Percentiles rank a stretch among this genome's conserved stretches.
Conservation (phyloP, 164 flowering plant species). For the Chimonanthus praecox region DNA sequence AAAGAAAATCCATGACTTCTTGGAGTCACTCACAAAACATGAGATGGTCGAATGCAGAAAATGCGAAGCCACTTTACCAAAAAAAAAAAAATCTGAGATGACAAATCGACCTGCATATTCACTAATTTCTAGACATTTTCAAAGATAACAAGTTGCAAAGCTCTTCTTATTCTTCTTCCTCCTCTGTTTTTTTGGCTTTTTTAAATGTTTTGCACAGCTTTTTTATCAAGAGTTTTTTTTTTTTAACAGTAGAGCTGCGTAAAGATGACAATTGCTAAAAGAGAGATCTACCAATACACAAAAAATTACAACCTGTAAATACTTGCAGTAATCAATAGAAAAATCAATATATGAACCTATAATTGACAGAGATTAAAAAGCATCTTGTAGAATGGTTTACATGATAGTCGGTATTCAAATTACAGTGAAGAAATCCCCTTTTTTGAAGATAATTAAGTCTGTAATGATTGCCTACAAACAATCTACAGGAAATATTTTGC, state of each 20-base stretch:
- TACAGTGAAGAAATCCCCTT: not conserved
- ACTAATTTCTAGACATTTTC: too few species aligned
- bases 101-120: too few species aligned
- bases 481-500: not conserved
- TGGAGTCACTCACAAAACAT: not conserved
- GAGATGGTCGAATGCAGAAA: not conserved
- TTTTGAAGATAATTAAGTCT: too few species aligned
- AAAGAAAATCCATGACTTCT: not conserved
- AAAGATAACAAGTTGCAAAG: too few species aligned
- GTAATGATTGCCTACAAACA: not conserved
- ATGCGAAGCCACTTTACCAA: too few species aligned
- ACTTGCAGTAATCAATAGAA: not conserved
- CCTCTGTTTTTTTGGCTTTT: too few species aligned
- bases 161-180: too few species aligned
- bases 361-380: not conserved
- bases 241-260: too few species aligned
- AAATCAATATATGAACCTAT: not conserved
- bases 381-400: not conserved
- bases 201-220: too few species aligned
- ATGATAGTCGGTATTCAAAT: not conserved
- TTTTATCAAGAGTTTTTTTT: too few species aligned
- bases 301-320: not conserved
- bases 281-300: not conserved
- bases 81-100: too few species aligned
- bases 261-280: not conserved